Evolutionary conservation across 2,329 filamentous ascomycete genomes (phyloP), one percentile per base, ranked within the genome.

Genomic region (Botrytis fabae): DNA sequence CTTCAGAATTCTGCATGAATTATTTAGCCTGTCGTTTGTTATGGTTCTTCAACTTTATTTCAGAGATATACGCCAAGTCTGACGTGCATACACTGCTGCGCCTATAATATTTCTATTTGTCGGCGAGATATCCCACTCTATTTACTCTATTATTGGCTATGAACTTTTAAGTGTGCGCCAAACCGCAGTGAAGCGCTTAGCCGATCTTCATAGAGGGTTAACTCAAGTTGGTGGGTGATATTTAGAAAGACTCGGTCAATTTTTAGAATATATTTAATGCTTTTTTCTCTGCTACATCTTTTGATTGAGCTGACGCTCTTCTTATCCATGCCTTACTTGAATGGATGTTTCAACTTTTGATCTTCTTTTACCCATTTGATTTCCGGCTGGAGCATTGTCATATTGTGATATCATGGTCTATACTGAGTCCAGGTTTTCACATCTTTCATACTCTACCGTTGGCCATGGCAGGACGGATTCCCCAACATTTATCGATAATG

Each of bases 361-460:
- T 62, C 7, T 70, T 32, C 5, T 4, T 22, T 48, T 25, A 68
- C 46, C 32, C 9, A 40, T 54, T 28, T 10, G 1, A 20, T 68
- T 38, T n/a, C 35, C 20, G 32, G 57, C 38, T 72, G 68, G 51
- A 68, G 70, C 38, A 38, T 28, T 44, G 10, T 40, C 35, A 10
- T 54, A n/a, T 35, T 60, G 38, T 46, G 54, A 22, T 48, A 68
- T 60, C 70, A 72, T 72, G 70, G 62, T 68, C 42, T 72, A 32
- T 68, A 28, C 51, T 35, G 51, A 68, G 51, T 60, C 51, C 51
- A 12, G 32, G n/a, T 18, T 54, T 60, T 68, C 70, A 28, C 48
- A 35, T 18, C 20, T 46, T 28, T 72, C 61, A 68, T 57, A 44
- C 59, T 72, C 62, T 59, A 68, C 70, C 51, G 25, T 68, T 48